Evolutionary conservation across 2,329 filamentous ascomycete genomes (phyloP).

Genomic region (Phaeoacremonium minimum): DNA sequence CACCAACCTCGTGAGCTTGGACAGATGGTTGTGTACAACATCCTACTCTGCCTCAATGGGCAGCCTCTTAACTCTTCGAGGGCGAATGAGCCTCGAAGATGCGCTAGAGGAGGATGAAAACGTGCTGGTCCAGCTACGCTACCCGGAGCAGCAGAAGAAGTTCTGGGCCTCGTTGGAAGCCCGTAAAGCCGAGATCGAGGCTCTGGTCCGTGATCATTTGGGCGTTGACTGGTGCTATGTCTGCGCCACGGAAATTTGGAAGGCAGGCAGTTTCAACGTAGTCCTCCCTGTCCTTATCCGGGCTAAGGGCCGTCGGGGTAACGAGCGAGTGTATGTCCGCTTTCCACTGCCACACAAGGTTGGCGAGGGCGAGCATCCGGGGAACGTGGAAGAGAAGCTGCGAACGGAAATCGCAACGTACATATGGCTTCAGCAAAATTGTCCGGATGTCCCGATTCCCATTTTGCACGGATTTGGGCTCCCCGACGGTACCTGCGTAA

Average conservation of each 20-base stretch:
- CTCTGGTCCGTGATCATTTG: background rate
- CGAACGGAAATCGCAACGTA: conserved; percentile 24
- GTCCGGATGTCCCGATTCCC: conserved; percentile 20
- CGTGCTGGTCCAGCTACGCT: background rate
- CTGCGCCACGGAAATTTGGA: background rate
- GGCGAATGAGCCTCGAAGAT: conserved; percentile 1
- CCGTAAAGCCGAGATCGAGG: background rate
- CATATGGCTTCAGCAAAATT: conserved; percentile 23
- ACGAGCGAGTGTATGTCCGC: background rate
- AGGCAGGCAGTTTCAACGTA: background rate
- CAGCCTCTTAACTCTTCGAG: background rate
- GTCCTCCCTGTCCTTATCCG: background rate
- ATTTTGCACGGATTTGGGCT: conserved; percentile 20
- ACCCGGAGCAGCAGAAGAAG: background rate
- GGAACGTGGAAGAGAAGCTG: conserved; percentile 26
- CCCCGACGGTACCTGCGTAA: conserved; percentile 10
- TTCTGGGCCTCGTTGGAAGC: background rate
- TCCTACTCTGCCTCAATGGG: conserved; percentile 1
- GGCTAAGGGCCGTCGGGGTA: background rate
- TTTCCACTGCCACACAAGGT: background rate
- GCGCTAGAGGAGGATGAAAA: background rate
- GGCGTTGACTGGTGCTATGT: background rate
- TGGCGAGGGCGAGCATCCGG: conserved; percentile 6
- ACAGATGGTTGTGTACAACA: conserved; percentile 2
- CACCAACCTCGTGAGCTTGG: background rate